phyloP scores from a whole-genome alignment of 768 basidiomycete species.

The Auriculariales sp. region DNA sequence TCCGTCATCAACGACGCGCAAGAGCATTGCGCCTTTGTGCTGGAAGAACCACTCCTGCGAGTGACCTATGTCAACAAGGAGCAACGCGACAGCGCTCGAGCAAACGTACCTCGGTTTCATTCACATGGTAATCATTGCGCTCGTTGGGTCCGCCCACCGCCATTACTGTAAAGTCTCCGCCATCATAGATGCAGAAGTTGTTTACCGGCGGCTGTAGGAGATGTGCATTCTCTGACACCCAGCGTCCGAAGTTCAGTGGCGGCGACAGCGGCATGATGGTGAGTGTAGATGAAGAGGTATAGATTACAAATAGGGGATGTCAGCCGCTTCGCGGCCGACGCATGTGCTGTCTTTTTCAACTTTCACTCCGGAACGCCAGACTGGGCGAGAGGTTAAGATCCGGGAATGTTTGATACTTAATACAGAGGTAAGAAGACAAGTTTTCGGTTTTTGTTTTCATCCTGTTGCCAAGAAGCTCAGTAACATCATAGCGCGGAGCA shows the following conservation, averaged over 20 bases:
- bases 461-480: no score
- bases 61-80: background rate
- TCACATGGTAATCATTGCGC: constrained; percentile 87
- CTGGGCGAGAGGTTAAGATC: no score
- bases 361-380: no score
- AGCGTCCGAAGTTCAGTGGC: constrained; percentile 80
- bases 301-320: no score
- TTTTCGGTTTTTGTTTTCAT: no score
- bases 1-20: constrained; percentile 72
- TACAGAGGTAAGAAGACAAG: no score
- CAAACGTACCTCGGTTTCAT: constrained; percentile 79
- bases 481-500: no score
- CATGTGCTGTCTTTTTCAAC: no score
- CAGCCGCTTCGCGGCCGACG: no score
- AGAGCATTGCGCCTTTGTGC: constrained; percentile 82
- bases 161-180: constrained; percentile 88
- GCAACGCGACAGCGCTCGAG: background rate
- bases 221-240: constrained; percentile 72
- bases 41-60: constrained; percentile 95
- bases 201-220: constrained; percentile 84
- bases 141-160: constrained; percentile 91
- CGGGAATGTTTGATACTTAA: no score
- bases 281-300: no score
- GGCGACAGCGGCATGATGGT: constrained; percentile 52
- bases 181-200: constrained; percentile 74